phyloP scores from a whole-genome alignment of 2,329 filamentous ascomycete genomes.

The Colletotrichum somersetense region DNA sequence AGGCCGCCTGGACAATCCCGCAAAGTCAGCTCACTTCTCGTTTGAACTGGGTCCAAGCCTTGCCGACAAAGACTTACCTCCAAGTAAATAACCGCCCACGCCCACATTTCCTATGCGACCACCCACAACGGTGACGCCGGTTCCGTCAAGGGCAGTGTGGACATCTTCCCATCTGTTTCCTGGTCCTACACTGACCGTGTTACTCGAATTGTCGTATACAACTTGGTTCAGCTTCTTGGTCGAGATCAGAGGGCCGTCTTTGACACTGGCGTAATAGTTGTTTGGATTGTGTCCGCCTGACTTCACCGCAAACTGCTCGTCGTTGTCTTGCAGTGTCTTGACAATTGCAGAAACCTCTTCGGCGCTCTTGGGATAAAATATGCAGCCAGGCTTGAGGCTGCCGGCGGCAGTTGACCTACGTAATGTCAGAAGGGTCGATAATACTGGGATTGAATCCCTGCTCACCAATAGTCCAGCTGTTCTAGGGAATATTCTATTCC shows the following conservation, averaged over 20 bases:
- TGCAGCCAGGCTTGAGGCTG: constrained; percentile 60
- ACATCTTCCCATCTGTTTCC: constrained; percentile 60
- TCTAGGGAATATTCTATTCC: constrained; percentile 13
- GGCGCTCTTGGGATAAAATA: constrained; percentile 60
- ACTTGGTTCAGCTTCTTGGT: constrained; percentile 59
- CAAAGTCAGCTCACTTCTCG: neutral
- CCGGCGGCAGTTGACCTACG: constrained; percentile 57
- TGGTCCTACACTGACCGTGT: constrained; percentile 59
- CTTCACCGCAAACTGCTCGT: constrained; percentile 66
- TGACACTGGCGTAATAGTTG: constrained; percentile 63
- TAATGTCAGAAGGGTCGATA: neutral
- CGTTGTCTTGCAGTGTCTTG: constrained; percentile 59
- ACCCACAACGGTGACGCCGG: constrained; percentile 58
- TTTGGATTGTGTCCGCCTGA: constrained; percentile 71
- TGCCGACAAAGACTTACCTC: constrained; percentile 52
- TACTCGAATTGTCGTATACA: constrained; percentile 52
- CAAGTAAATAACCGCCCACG: constrained; percentile 64
- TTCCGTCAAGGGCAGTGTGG: constrained; percentile 54
- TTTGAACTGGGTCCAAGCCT: neutral
- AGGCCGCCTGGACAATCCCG: constrained; percentile 59
- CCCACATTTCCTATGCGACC: constrained; percentile 61
- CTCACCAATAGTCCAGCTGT: constrained; percentile 20
- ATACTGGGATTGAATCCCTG: neutral
- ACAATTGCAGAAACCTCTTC: constrained; percentile 67
- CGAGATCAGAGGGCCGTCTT: constrained; percentile 63